Evolutionary conservation across 495 filamentous ascomycete genomes (phyloP), one percentile per base, ranked within the genome.

Genomic region (Cairneyella variabilis): DNA sequence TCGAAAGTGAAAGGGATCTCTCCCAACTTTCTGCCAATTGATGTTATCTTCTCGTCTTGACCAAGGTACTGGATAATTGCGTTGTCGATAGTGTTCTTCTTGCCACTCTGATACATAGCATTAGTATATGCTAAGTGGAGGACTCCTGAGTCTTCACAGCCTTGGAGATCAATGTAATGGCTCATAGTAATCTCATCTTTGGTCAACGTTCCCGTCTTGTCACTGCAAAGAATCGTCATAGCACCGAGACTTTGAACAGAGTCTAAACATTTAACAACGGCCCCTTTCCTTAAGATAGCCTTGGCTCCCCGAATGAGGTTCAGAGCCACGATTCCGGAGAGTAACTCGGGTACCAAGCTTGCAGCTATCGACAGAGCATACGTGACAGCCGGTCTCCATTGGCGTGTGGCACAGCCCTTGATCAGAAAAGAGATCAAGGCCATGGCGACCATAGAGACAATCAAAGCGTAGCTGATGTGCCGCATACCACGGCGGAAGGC

Each of bases 1-100:
- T 53, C 50, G 22, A 53, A 53, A 16, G 9, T 53, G 26, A 53
- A 53, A 0, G 40, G 50, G 23, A 53, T 44, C 18, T 53, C 50
- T 7, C 16, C 38, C 4, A 44, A 11, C 23, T 25, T 53, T 6
- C 10, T 25, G 3, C 38, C 38, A 2, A 53, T 10, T 3, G 11
- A n/a, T 18, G 10, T 21, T 14, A 32, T 3, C 11, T 32, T 45
- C 16, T 44, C 18, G 10, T 11, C 17, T 14, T 18, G 22, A 22
- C 20, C 21, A 23, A 6, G 11, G 11, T 40, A 23, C 14, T 43
- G 43, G 14, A 53, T 6, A 17, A 45, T 53, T 12, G 50, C 50
- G 9, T 7, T 32, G 25, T 44, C 50, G 25, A 53, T 53, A 16
- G 32, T 30, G 21, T 53, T 53, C 39, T 53, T 53, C 50, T 53